Percentiles rank a stretch among this genome's conserved stretches.
Conservation (phyloP, 441 rosid species). For the Populus tomentosa region DNA sequence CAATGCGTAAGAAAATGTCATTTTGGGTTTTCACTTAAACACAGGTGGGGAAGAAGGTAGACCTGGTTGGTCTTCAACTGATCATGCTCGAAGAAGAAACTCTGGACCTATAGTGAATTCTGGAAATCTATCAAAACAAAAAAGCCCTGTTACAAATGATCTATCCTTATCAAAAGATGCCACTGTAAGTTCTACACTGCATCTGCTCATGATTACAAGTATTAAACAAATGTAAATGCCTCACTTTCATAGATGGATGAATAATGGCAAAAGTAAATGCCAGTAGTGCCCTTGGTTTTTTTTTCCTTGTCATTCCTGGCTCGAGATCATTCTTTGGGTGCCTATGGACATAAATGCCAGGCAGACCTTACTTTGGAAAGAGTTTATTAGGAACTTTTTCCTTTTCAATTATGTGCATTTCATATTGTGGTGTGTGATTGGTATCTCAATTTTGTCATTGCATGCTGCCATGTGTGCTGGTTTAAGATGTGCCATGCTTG, state of each 20-base stretch:
- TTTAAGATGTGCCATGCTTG: background rate
- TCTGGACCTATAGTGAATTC: slow-evolving; percentile 57
- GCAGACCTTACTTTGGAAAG: background rate
- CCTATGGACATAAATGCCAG: background rate
- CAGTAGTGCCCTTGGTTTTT: background rate
- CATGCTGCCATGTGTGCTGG: background rate
- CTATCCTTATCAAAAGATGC: slow-evolving; percentile 57
- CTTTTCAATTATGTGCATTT: background rate
- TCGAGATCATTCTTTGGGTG: background rate
- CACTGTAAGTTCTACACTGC: slow-evolving; percentile 33
- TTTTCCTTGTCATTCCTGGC: background rate
- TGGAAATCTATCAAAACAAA: slow-evolving; percentile 65
- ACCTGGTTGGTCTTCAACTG: slow-evolving; percentile 64
- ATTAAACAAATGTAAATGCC: background rate
- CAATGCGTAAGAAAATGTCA: background rate
- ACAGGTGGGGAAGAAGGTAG: slow-evolving; percentile 70
- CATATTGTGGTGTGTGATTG: background rate
- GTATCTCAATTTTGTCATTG: background rate
- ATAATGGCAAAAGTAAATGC: background rate
- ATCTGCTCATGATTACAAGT: background rate
- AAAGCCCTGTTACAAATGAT: slow-evolving; percentile 59
- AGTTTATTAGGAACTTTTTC: no score
- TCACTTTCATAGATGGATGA: background rate
- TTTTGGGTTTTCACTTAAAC: slow-evolving; percentile 2
- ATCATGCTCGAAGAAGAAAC: slow-evolving; percentile 58